phyloP scores from a whole-genome alignment of 192 early-diverging fungal species.

The Paraglomus occultum region DNA sequence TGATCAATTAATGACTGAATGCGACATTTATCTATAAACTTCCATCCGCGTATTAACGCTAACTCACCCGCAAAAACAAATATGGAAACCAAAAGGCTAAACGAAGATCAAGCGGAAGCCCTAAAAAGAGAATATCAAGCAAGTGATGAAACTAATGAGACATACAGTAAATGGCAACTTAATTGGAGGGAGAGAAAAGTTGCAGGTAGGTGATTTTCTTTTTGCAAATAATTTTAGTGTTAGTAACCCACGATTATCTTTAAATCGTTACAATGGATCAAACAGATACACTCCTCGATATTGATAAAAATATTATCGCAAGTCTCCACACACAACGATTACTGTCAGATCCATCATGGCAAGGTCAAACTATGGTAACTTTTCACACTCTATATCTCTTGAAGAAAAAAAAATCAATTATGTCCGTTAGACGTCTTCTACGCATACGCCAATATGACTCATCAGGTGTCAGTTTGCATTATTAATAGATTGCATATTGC shows the following conservation, averaged over 20 bases:
- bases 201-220: constrained; percentile 3
- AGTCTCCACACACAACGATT: constrained; percentile 37
- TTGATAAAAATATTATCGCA: constrained; percentile 44
- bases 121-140: constrained; percentile 5
- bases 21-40: too few species aligned
- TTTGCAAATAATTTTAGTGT: neutral
- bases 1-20: too few species aligned
- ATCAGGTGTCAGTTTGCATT: too few species aligned
- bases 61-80: too few species aligned
- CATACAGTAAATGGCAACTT: constrained; percentile 21
- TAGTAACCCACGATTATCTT: neutral
- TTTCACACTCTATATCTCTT: too few species aligned
- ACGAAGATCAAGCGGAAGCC: too few species aligned
- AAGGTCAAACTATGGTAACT: constrained; percentile 31
- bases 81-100: too few species aligned
- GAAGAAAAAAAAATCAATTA: too few species aligned
- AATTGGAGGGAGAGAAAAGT: constrained; percentile 3
- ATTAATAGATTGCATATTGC: too few species aligned
- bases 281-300: constrained; percentile 42
- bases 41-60: too few species aligned
- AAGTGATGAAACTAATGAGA: constrained; percentile 15
- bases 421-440: too few species aligned
- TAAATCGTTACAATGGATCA: constrained; percentile 39
- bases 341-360: constrained; percentile 39
- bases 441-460: too few species aligned